Conservation (phyloP, 768 basidiomycete species). For the Suillus luteus region DNA sequence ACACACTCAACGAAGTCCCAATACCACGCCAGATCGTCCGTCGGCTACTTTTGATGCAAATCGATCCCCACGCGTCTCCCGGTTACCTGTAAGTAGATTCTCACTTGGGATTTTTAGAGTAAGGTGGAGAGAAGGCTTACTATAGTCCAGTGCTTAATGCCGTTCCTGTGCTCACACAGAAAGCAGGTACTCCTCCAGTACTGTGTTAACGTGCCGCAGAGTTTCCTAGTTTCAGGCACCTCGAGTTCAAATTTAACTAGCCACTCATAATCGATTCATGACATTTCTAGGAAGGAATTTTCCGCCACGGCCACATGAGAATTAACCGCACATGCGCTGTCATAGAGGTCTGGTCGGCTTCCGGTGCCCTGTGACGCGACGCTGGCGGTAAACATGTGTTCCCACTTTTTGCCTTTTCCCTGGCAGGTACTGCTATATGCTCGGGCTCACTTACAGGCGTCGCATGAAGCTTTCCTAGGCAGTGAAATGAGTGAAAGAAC, state of each 20-base stretch:
- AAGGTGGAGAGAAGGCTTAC: background rate
- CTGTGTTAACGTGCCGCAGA: background rate
- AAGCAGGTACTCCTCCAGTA: background rate
- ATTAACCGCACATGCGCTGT: background rate
- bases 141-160: background rate
- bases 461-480: background rate
- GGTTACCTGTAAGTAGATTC: background rate
- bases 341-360: conserved; percentile 5
- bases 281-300: conserved; percentile 1
- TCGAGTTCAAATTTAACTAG: conserved; percentile 1
- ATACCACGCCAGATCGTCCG: background rate
- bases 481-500: background rate
- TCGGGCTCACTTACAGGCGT: background rate
- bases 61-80: background rate
- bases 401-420: background rate
- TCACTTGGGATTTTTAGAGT: background rate
- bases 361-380: conserved; percentile 12
- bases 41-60: background rate
- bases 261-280: background rate
- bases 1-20: background rate
- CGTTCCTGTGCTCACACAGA: background rate
- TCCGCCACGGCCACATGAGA: conserved; percentile 8
- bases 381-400: conserved; percentile 5
- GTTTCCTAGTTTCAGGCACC: conserved; percentile 3
- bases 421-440: background rate